Evolutionary conservation across 345 rosid species (phyloP), one percentile per base, ranked within the genome.

Genomic region (Eucalyptus coolabah): DNA sequence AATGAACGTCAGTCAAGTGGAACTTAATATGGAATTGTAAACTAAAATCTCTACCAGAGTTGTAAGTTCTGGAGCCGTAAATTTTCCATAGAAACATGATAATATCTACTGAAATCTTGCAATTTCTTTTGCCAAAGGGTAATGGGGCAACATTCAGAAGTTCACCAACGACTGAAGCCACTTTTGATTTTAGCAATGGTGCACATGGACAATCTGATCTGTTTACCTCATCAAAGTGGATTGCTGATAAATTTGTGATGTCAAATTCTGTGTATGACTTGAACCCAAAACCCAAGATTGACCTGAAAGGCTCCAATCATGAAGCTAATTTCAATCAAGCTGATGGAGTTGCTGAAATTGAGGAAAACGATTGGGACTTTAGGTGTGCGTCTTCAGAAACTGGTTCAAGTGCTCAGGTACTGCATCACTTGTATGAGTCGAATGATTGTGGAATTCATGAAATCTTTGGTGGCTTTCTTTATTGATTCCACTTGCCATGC

Each of bases 351-450:
- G 50, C 89, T 89, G 87, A 45, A 88, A 86, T 91, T 89, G 92
- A 86, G 45, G 93, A 89, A 90, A 90, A 90, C 72, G 92, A 91
- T 26, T 95, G 96, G 97, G 93, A 89, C n/a, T 95, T 93, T 88
- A 92, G 92, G 89, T 93, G 91, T 89, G 81, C 92, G 37, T 90
- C 89, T 90, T 91, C 93, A 54, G 96, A 92, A 91, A 91, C 32
- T 90, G 91, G 86, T 89, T 88, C 91, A 30, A 87, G 95, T 94
- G 90, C 89, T 82, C 34, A 89, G 53, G 93, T 91, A 86, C 30
- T 40, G 47, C 47, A 77, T 77, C 85, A 23, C 85, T 37, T 77
- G 24, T 40, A 40, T 23, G 15, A 77, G 47, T 24, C 30, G 28
- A 37, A 77, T 40, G 17, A 77, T 21, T 40, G 85, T 40, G 50